These are phyloP conservation scores for Nevesoporus exiguus DNA, from an alignment of 768 basidiomycete genomes.

Conservation along the genomic window DNA sequence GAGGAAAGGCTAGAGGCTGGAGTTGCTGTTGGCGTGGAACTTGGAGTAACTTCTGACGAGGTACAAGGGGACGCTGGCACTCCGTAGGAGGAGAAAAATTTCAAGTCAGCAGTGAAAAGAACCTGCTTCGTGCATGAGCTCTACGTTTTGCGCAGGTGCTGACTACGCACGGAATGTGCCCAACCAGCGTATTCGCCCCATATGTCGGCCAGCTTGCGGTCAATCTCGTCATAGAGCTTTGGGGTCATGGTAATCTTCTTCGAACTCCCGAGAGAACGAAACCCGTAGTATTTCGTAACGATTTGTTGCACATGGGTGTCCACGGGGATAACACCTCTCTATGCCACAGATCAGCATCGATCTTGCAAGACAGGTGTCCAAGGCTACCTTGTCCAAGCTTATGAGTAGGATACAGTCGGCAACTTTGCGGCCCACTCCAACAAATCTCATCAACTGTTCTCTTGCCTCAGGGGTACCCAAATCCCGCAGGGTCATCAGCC, in stretches of 20 bases:
- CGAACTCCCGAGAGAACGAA: conserved; percentile 41
- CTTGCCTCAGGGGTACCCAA: conserved; percentile 57
- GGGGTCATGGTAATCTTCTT: conserved; percentile 67
- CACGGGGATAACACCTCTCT: conserved; percentile 88
- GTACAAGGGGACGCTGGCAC: conserved; percentile 27
- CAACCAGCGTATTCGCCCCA: conserved; percentile 91
- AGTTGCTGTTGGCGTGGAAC: conserved; percentile 28
- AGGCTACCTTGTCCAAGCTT: conserved; percentile 80
- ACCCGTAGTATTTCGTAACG: conserved; percentile 71
- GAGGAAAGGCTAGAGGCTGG: conserved; percentile 31
- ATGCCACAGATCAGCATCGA: conserved; percentile 4
- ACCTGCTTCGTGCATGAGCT: conserved; percentile 41
- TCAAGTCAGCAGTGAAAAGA: conserved; percentile 72
- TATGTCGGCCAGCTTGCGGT: conserved; percentile 49
- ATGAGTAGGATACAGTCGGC: conserved; percentile 93
- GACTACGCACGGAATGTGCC: conserved; percentile 71
- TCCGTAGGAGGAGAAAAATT: conserved; percentile 62
- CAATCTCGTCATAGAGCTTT: conserved; percentile 72
- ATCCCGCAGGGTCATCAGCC: conserved; percentile 54
- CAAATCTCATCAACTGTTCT: conserved; percentile 71
- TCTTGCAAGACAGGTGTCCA: background rate
- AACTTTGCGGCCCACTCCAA: conserved; percentile 94
- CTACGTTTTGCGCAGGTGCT: background rate
- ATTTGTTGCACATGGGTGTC: conserved; percentile 96
- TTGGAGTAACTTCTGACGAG: conserved; percentile 8